Base-by-base conservation (phyloP, 164 flowering plant species). In the Cinnamomum chago region DNA sequence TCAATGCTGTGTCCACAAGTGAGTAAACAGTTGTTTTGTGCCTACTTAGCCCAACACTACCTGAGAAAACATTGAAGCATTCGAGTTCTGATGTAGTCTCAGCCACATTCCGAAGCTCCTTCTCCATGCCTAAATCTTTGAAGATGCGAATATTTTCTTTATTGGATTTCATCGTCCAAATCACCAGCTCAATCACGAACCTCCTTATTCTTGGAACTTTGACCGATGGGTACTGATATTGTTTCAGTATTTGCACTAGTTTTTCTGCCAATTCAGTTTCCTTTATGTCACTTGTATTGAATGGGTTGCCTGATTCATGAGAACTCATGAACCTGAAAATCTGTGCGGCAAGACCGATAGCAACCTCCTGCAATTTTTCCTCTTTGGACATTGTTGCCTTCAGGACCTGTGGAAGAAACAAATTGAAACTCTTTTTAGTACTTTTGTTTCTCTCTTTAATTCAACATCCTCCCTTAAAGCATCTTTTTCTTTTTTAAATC, bases 61-160 rank as follows among this genome's bases (percentile, higher is more conserved):
- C 99, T 1, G 97, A 90, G 88, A 95, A 95, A n/a, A 88, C 84
- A 58, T 90, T 89, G 88, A 92, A 93, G 84, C 88, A 93, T 77
- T 95, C 99, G 0, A 93, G 79, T 78, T 95, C 99, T 51, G 94
- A 83, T 60, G 95, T 89, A 27, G 97, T 91, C 74, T 92, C 99
- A 51, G 81, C 69, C 2, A 95, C 87, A 62, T 67, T 73, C 71
- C 89, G 84, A 62, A 95, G 90, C 82, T 89, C 95, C 75, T 74
- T 71, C 81, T 84, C 86, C 86, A 95, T 72, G 62, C 89, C 92
- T 50, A 91, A 75, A 3, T 83, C 73, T 76, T 78, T 82, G 86
- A 95, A 92, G 15, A 75, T 68, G 0, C 35, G 75, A 24, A 86
- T 76, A 40, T 82, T 89, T 70, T 78, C 52, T 28, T 70, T 58